These are phyloP conservation scores for Sclerotiophoma versabilis DNA, from an alignment of 2,329 filamentous ascomycete species.

Conservation along the genomic window DNA sequence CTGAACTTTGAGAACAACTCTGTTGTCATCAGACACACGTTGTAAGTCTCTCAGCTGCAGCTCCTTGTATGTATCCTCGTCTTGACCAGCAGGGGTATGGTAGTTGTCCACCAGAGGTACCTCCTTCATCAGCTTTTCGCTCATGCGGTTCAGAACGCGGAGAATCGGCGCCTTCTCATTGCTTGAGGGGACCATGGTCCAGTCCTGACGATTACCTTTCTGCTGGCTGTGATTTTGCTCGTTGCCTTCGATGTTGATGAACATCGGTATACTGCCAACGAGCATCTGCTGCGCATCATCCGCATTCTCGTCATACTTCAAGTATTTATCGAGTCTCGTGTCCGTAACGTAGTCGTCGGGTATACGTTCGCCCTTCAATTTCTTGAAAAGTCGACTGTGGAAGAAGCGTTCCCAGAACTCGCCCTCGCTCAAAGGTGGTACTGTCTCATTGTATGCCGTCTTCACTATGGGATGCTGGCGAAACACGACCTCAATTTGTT, in stretches of 20 bases:
- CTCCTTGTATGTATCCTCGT: constrained; percentile 76
- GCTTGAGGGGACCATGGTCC: constrained; percentile 83
- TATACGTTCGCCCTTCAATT: constrained; percentile 87
- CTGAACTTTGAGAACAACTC: constrained; percentile 84
- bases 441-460: constrained; percentile 90
- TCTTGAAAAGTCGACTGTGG: constrained; percentile 86
- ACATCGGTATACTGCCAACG: constrained; percentile 77
- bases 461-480: constrained; percentile 90
- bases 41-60: constrained; percentile 81
- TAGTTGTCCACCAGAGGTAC: constrained; percentile 79
- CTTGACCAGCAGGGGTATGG: constrained; percentile 69
- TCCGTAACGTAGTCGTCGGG: constrained; percentile 79
- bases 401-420: constrained; percentile 97
- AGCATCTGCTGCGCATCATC: constrained; percentile 54
- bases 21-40: constrained; percentile 74
- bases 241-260: constrained; percentile 92
- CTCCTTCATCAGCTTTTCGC: constrained; percentile 90
- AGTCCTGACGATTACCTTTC: constrained; percentile 84
- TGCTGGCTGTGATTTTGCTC: constrained; percentile 92
- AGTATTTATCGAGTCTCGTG: constrained; percentile 83
- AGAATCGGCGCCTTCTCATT: constrained; percentile 85
- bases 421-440: constrained; percentile 74
- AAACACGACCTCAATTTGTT: constrained; percentile 93
- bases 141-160: constrained; percentile 85
- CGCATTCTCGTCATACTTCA: constrained; percentile 71